Base-by-base conservation (phyloP, 805 yeast genomes). In the Candida lessepsii region DNA sequence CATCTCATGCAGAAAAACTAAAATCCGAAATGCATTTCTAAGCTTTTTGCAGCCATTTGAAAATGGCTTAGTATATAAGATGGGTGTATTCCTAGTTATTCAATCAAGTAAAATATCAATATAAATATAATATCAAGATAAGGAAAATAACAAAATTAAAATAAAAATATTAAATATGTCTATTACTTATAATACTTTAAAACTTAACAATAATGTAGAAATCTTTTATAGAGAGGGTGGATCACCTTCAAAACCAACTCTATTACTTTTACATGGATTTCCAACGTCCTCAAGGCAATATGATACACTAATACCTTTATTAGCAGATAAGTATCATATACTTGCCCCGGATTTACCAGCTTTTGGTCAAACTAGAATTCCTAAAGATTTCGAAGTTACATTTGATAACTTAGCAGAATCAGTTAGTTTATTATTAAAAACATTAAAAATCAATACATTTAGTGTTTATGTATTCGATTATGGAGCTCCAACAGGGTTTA, bases 301-400 rank as follows among this genome's bases (percentile, higher is more conserved):
- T 51, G 51, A 68, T 29, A 47, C 59, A 31, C 45, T 70, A 45
- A 66, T 70, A 39, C 64, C 70, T 3, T 45, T 66, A 24, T 51
- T 70, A 21, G 57, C 65, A 3, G 46, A 58, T 4, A 42, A 61
- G 15, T 71, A 54, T 44, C 71, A 63, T 37, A 54, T 70, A 9
- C 45, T 70, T 37, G 75, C 75, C 3, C 75, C 75, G 6, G 76
- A 70, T 46, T 45, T 70, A n/a, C 76, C 75, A 10, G 64, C 70
- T 7, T 69, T 52, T 46, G 75, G 75, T 2, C 57, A 52, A 39
- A 65, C 73, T 3, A 54, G 55, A 23, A 39, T 48, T n/a, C 60
- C 68, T 5, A 42, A 41, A 3, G 51, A 42, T 20, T 63, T 51
- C 40, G 39, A 44, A n/a, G 57, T 50, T 40, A 53, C 56, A 8